Evolutionary conservation across 805 yeast species (phyloP).

Genomic region (Hanseniaspora pseudoguilliermondii): DNA sequence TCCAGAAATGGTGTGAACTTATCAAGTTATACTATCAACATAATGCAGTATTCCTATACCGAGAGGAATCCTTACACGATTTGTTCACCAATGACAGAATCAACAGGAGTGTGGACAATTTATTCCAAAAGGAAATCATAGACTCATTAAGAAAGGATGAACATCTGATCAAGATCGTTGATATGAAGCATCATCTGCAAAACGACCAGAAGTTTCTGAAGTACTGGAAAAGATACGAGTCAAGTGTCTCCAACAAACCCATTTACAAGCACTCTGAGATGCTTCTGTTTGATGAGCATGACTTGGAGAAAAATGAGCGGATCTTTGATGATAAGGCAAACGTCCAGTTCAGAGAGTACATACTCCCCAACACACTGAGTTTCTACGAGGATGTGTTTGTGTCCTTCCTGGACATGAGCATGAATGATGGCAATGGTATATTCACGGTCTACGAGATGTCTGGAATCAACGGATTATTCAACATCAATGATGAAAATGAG

Average conservation of each 20-base stretch:
- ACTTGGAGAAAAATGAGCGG: not conserved
- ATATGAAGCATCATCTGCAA: not conserved
- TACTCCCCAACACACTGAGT: not conserved
- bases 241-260: not conserved
- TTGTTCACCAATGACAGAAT: not conserved
- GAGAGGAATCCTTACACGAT: not conserved
- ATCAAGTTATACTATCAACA: not conserved
- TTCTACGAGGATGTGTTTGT: not conserved
- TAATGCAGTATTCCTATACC: not conserved
- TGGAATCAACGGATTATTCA: not conserved
- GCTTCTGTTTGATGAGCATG: not conserved
- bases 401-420: not conserved
- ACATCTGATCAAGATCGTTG: not conserved
- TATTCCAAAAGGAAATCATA: not conserved
- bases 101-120: not conserved
- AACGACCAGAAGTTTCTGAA: not conserved
- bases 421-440: not conserved
- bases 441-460: slow-evolving; percentile 7
- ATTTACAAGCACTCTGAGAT: not conserved
- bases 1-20: not conserved
- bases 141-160: not conserved
- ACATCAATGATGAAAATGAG: not conserved
- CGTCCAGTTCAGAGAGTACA: not conserved
- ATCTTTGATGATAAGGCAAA: not conserved
- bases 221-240: not conserved